Base-by-base conservation (phyloP, 2,329 filamentous ascomycete species). In the Periglandula ipomoeae region DNA sequence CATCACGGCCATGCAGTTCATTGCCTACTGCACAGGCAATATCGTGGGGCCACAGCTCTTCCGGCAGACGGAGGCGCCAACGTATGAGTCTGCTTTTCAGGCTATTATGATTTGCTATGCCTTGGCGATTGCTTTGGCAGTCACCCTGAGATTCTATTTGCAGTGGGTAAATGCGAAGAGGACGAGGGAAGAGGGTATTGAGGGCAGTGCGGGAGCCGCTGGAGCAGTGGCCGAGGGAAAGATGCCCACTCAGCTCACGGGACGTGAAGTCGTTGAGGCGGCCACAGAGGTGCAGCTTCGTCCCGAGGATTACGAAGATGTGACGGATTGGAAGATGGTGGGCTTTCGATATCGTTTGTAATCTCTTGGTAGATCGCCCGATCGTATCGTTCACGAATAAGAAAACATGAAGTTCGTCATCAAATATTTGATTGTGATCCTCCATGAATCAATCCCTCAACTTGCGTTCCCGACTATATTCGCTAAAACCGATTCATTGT, bases 321-420 rank as follows among this genome's bases (percentile, higher is more conserved):
- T 75, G 2, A 82, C 79, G 2, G 79, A 83, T 56, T 80, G 76
- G 73, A 71, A 79, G 34, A 79, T 71, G 1, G 59, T 70, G 17
- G 79, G 79, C 0, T 83, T 82, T 52, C 70, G 78, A 38, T 83
- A 83, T 61, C 70, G 79, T 24, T 57, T 76, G 23, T 76, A 57
- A 49, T 13, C 24, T 6, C 10, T 11, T 43, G 42, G 42, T 23
- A 17, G 4, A 32, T 32, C 10, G 30, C 30, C 8, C 15, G 11
- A 32, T 32, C 2, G 15, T 32, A 15, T 32, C 15, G 30, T 13
- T n/a, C n/a, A n/a, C n/a, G n/a, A n/a, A n/a, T n/a, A n/a, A n/a
- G n/a, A n/a, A n/a, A n/a, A n/a, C n/a, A n/a, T n/a, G n/a, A n/a
- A n/a, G n/a, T n/a, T n/a, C n/a, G n/a, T n/a, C n/a, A n/a, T n/a